phyloP scores from a whole-genome alignment of 441 rosid species.

The Croton setiger region DNA sequence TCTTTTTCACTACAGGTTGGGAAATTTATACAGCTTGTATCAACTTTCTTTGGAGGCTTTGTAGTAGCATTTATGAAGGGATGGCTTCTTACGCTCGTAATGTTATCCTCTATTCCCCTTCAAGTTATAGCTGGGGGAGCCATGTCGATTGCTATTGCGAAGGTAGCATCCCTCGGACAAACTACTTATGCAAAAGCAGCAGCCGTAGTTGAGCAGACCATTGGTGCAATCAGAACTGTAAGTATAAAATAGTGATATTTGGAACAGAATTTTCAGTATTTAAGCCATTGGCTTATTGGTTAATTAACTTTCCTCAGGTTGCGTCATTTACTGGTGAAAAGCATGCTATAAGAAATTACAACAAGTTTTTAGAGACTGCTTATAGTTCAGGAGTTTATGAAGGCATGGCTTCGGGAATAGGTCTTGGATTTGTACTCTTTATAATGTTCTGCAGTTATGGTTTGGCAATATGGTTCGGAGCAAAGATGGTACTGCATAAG shows the following conservation, averaged over 20 bases:
- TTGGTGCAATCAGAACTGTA: constrained; percentile 64
- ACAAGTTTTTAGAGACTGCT: constrained; percentile 43
- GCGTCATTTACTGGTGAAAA: constrained; percentile 82
- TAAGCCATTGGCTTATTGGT: neutral
- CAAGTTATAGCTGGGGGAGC: constrained; percentile 60
- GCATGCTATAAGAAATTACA: constrained; percentile 52
- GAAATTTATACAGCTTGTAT: constrained; percentile 53
- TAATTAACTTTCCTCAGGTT: constrained; percentile 39
- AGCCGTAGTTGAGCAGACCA: constrained; percentile 67
- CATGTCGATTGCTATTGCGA: constrained; percentile 44
- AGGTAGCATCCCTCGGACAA: constrained; percentile 63
- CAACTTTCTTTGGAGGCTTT: constrained; percentile 80
- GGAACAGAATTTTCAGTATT: neutral
- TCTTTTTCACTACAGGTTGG: constrained; percentile 56
- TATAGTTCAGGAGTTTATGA: constrained; percentile 1
- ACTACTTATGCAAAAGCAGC: constrained; percentile 67
- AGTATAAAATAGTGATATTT: neutral
- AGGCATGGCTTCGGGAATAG: neutral
- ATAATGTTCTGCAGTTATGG: constrained; percentile 51
- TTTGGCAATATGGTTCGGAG: constrained; percentile 72
- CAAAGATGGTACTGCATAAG: constrained; percentile 62
- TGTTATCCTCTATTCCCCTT: constrained; percentile 64
- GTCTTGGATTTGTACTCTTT: constrained; percentile 29
- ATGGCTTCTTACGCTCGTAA: constrained; percentile 76
- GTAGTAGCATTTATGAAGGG: constrained; percentile 60